Evolutionary conservation across 2,329 filamentous ascomycete species (phyloP).

Genomic region (Hypoxylon sp.): DNA sequence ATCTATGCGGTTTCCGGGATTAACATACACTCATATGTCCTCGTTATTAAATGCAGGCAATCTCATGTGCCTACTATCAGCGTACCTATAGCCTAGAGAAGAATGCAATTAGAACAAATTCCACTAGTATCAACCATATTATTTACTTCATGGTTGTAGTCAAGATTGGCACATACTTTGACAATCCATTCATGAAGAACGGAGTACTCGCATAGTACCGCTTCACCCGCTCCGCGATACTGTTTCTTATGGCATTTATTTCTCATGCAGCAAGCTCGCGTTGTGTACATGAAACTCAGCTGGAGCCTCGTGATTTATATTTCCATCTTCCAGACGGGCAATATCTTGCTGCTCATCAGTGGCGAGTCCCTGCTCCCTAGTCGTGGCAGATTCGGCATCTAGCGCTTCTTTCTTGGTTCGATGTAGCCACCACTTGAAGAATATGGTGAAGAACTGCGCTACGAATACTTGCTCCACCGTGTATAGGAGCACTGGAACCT

Average conservation of each 20-base stretch:
- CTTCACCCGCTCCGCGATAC: background rate
- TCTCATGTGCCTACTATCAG: background rate
- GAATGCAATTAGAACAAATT: background rate
- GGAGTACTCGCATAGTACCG: background rate
- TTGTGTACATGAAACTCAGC: constrained; percentile 5
- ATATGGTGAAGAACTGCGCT: constrained; percentile 54
- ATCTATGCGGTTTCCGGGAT: background rate
- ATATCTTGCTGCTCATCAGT: constrained; percentile 25
- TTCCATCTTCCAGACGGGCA: background rate
- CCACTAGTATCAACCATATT: constrained; percentile 1
- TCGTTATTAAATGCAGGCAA: background rate
- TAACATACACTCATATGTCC: background rate
- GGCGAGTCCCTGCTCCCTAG: constrained; percentile 18
- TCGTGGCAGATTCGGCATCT: constrained; percentile 46
- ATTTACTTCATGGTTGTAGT: background rate
- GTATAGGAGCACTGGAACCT: constrained; percentile 75
- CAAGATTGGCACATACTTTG: background rate
- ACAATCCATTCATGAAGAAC: background rate
- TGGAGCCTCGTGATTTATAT: constrained; percentile 1
- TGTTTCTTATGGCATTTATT: constrained; percentile 11
- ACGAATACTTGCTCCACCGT: constrained; percentile 68
- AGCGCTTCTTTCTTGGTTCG: constrained; percentile 48
- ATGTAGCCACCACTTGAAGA: constrained; percentile 63
- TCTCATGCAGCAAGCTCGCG: constrained; percentile 18
- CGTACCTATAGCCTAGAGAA: background rate